Conservation (phyloP, 768 basidiomycete genomes). For the Suillus weaverae region DNA sequence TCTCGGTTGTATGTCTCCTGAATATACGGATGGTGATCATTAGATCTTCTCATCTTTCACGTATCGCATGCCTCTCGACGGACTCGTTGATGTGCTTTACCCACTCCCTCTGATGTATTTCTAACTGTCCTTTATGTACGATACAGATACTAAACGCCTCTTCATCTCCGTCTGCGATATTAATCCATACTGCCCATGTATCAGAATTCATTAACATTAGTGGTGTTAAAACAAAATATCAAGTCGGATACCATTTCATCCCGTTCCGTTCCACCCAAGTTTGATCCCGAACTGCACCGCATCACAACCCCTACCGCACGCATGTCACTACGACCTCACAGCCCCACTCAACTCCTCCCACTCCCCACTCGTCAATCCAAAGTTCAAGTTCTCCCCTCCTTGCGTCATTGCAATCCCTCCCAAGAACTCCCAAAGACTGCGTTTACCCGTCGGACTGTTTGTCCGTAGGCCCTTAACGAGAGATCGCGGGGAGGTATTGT, state of each 20-base stretch:
- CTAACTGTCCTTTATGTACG: background rate
- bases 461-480: too few relatives aligned
- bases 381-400: background rate
- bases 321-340: background rate
- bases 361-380: background rate
- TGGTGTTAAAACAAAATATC: background rate
- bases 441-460: background rate
- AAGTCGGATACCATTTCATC: background rate
- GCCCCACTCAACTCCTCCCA: background rate
- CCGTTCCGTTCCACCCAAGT: too few relatives aligned
- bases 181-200: background rate
- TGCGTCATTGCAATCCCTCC: background rate
- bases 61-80: background rate
- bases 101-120: too few relatives aligned
- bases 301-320: background rate
- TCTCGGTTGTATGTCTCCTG: background rate
- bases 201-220: background rate
- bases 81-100: background rate
- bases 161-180: background rate
- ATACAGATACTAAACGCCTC: background rate
- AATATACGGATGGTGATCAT: background rate
- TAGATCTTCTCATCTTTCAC: background rate
- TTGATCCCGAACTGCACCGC: too few relatives aligned
- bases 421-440: background rate
- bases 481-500: too few relatives aligned